Evolutionary conservation across 768 basidiomycete species (phyloP).

Genomic region (Pleurotus platypus): DNA sequence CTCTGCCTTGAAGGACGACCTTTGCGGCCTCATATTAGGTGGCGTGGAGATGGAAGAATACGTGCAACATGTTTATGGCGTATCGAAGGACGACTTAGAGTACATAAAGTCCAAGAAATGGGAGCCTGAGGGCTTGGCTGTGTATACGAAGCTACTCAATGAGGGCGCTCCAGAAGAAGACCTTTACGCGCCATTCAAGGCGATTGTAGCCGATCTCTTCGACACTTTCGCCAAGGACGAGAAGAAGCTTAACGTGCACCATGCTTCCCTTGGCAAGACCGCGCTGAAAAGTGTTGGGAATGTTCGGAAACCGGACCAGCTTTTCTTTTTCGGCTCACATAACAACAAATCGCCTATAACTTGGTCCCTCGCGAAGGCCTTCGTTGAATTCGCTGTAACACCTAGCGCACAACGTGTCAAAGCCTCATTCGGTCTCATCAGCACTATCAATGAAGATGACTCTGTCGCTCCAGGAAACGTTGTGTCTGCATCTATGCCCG

Average conservation of each 20-base stretch:
- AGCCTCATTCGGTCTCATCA: background rate
- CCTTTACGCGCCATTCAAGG: background rate
- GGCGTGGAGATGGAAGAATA: too few species aligned
- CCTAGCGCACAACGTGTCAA: background rate
- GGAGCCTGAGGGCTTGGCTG: background rate
- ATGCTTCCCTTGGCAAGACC: background rate
- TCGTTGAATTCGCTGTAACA: background rate
- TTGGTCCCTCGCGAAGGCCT: background rate
- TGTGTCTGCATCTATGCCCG: background rate
- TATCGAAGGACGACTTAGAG: background rate
- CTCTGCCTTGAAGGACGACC: background rate
- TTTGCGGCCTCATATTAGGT: background rate
- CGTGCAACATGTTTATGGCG: background rate
- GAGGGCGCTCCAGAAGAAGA: background rate
- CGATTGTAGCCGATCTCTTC: background rate
- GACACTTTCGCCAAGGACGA: background rate
- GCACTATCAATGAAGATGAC: background rate
- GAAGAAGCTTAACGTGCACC: background rate
- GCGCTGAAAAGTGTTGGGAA: background rate
- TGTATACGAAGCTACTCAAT: background rate
- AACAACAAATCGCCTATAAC: background rate
- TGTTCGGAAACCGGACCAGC: background rate
- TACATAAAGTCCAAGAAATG: background rate
- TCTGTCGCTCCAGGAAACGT: background rate
- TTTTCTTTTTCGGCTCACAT: background rate